Evolutionary conservation across 306 rosid genomes (phyloP), one percentile per base, ranked within the genome.

Genomic region (Sindora glabra): DNA sequence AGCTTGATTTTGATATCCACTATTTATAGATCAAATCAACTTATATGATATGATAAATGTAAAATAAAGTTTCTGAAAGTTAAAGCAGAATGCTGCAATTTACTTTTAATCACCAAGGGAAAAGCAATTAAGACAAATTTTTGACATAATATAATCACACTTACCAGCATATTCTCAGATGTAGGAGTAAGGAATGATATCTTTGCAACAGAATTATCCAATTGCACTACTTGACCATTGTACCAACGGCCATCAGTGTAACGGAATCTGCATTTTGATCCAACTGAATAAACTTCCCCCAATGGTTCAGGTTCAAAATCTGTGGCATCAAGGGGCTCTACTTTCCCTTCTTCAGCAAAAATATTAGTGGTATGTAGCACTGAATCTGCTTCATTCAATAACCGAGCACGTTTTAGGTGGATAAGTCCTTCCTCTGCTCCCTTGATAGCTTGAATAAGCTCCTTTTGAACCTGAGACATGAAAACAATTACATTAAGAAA

Each of bases 211-310:
- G 82, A 83, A 68, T 56, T 81, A 36, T 76, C 78, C 78, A 76
- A 52, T n/a, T 68, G 81, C 49, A 88, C 64, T 41, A 92, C 69
- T 82, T 56, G 79, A 59, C 94, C 98, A 52, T 82, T 63, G 73
- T 92, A 88, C 96, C 98, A 92, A 45, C 94, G 83, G 41, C 98
- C 98, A 89, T 92, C 79, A 27, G 76, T 76, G 83, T 88, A 74
- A 55, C 90, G 86, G 63, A 92, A 92, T 67, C 94, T 82, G 54
- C 96, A 92, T 63, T 80, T 88, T 13, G 98, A 92, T 68, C 98
- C 98, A 78, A 83, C 80, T 55, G 65, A 15, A 73, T 66, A 81
- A 14, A 66, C n/a, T 9, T 72, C 84, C 77, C 83, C 80, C 29
- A 75, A 71, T 0, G 74, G 72, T 54, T 85, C 95, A 48, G 77